These are phyloP conservation scores for Strobilomyces dryophilus DNA, from an alignment of 768 basidiomycete species.

Conservation along the genomic window DNA sequence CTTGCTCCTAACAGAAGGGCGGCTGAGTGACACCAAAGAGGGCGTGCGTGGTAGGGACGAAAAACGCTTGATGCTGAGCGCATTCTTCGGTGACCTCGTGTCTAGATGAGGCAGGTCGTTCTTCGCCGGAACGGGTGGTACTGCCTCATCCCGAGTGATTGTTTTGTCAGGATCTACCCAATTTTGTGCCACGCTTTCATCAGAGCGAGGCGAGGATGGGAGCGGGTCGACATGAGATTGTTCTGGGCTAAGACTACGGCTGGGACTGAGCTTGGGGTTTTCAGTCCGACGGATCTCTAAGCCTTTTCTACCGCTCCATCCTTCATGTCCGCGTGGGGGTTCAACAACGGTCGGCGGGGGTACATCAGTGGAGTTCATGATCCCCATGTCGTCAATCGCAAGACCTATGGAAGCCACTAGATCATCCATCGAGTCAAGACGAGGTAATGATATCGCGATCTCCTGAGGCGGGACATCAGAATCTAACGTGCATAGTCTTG, in stretches of 20 bases:
- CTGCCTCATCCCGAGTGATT: slow-evolving; percentile 15
- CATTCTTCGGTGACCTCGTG: slow-evolving; percentile 22
- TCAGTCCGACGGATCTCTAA: slow-evolving; percentile 32
- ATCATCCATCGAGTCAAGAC: slow-evolving; percentile 34
- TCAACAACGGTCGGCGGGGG: slow-evolving; percentile 39
- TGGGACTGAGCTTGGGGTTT: slow-evolving; percentile 6
- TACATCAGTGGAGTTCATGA: slow-evolving; percentile 29
- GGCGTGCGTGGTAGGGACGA: slow-evolving; percentile 66
- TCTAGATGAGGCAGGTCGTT: slow-evolving; percentile 23
- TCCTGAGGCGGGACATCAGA: slow-evolving; percentile 19
- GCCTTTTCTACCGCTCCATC: slow-evolving; percentile 19
- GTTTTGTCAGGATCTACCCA: slow-evolving; percentile 19
- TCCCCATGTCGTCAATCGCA: slow-evolving; percentile 38
- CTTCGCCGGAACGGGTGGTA: slow-evolving; percentile 30
- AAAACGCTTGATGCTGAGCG: slow-evolving; percentile 38
- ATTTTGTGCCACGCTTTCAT: slow-evolving; percentile 14
- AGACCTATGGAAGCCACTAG: slow-evolving; percentile 35
- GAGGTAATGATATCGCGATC: slow-evolving; percentile 19
- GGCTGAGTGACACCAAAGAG: slow-evolving; percentile 45
- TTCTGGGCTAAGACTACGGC: slow-evolving; percentile 13
- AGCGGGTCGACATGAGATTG: slow-evolving; percentile 1
- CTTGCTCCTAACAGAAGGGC: slow-evolving; percentile 20
- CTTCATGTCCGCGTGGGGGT: slow-evolving; percentile 35
- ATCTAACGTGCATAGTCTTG: slow-evolving; percentile 29
- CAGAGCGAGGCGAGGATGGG: slow-evolving; percentile 18